Base-by-base conservation (phyloP, 495 filamentous ascomycete species). In the Apiosordaria backusii region DNA sequence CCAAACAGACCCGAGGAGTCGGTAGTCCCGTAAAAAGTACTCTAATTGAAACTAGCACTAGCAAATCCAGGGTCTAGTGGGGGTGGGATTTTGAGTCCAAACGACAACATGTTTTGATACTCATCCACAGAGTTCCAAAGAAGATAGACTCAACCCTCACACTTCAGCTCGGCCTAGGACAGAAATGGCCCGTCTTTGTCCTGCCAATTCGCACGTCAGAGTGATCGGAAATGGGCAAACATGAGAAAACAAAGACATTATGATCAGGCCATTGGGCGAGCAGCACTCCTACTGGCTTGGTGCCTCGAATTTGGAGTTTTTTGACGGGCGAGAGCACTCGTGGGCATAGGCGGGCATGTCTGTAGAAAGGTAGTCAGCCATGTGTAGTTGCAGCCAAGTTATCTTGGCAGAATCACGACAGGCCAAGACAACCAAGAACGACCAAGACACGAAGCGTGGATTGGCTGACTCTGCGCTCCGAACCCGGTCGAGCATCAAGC, bases 201-300 rank as follows among this genome's bases (percentile, higher is more conserved):
- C 52, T 45, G 10, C 52, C n/a, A 55, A 23, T 21, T 55, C 52
- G 52, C 52, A 55, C 19, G 52, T 55, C 52, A 55, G 52, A 55
- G 16, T 22, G 52, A 19, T 23, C n/a, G 22, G 4, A 5, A 55
- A 55, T 21, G 52, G 52, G 22, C 52, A 19, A 7, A 55, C 18
- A 55, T 15, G 52, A 22, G 52, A 55, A 19, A 7, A 55, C 16
- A 3, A 55, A 21, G 52, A 23, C 1, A 55, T 55, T 55, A 1
- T 1, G 4, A 55, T 21, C 52, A 22, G 21, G 52, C 13, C 13
- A 54, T 5, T 35, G 29, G 5, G 29, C 10, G 29, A 35, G 29
- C 29, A 35, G 29, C 29, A 1, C 5, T 35, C 29, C 29, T 35
- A 45, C 35, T 2, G 35, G n/a, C n/a, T n/a, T n/a, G n/a, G n/a